Evolutionary conservation across 768 basidiomycete species (phyloP), one percentile per base, ranked within the genome.

Genomic region (Pholiota conissans): DNA sequence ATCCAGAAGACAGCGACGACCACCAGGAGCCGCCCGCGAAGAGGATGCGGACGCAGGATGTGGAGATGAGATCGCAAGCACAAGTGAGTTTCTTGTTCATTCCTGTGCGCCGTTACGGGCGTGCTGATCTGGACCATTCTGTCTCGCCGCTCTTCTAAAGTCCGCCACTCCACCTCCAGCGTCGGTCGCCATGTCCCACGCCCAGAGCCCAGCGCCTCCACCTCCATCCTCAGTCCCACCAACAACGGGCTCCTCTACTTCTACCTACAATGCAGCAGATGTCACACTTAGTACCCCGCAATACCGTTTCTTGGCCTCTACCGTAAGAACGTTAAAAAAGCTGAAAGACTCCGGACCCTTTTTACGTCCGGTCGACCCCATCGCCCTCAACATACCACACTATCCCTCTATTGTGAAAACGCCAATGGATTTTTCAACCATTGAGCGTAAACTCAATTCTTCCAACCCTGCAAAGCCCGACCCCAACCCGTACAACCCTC

Each of bases 381-480:
- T 95, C 63, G 89, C 85, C 7, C 77, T 93, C 63, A 85, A 84
- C 59, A 85, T 93, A 59, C 96, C 94, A 8, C 93, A 96, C 70
- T 99, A 99, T 66, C 84, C 84, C 32, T 80, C 80, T 45, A 85
- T 98, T 68, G 84, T 99, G 74, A 91, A 87, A 67, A 84, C 81
- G 26, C 97, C 97, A 0, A 98, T 98, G 93, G 97, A 98, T 70
- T 82, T 99, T 46, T 81, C 86, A 3, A 97, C 96, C 42, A 84
- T 98, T 57, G 96, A 98, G 74, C 84, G 84, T 65, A 97, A 98
- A 74, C 79, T 98, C 40, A 65, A 63, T 30, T 84, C 89, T 0
- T 92, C 92, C 13, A 95, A 93, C 65, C 87, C 90, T 2, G 64
- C 75, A 52, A 94, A 92, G 67, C 90, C 85, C 13, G 91, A 92